phyloP scores from a whole-genome alignment of 1,284 basidiomycete species.

The Schizophyllum amplum region DNA sequence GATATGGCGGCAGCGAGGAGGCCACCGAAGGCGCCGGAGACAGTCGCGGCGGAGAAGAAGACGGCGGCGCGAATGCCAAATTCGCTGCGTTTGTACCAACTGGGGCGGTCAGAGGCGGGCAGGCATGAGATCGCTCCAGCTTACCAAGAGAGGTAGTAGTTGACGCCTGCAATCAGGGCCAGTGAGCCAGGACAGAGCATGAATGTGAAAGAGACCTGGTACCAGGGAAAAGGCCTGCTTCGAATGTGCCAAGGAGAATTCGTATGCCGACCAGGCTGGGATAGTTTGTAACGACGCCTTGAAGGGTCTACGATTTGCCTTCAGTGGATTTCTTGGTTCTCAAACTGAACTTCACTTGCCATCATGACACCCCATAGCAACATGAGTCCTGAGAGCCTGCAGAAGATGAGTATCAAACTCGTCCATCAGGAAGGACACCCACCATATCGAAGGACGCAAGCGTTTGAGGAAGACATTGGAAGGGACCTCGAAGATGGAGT shows the following conservation, averaged over 20 bases:
- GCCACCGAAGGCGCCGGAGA: conserved; percentile 66
- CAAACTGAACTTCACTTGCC: conserved; percentile 24
- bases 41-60: conserved; percentile 69
- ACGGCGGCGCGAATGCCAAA: conserved; percentile 58
- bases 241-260: conserved; percentile 60
- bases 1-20: conserved; percentile 60
- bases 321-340: neutral
- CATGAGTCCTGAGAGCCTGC: conserved; percentile 51
- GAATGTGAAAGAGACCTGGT: too few species aligned
- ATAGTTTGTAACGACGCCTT: conserved; percentile 61
- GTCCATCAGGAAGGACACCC: conserved; percentile 21
- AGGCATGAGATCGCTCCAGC: conserved; percentile 10
- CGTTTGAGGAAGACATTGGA: conserved; percentile 67
- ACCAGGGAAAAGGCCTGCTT: conserved; percentile 69
- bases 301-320: conserved; percentile 40
- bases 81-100: conserved; percentile 66
- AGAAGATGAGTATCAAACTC: conserved; percentile 35
- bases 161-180: too few species aligned
- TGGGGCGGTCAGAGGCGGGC: too few species aligned
- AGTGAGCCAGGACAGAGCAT: too few species aligned
- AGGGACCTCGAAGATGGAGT: conserved; percentile 48
- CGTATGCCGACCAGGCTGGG: conserved; percentile 57
- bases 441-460: conserved; percentile 50
- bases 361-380: conserved; percentile 66
- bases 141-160: conserved; percentile 63